Base-by-base conservation (phyloP, 768 basidiomycete species). In the Mycena galericulata region DNA sequence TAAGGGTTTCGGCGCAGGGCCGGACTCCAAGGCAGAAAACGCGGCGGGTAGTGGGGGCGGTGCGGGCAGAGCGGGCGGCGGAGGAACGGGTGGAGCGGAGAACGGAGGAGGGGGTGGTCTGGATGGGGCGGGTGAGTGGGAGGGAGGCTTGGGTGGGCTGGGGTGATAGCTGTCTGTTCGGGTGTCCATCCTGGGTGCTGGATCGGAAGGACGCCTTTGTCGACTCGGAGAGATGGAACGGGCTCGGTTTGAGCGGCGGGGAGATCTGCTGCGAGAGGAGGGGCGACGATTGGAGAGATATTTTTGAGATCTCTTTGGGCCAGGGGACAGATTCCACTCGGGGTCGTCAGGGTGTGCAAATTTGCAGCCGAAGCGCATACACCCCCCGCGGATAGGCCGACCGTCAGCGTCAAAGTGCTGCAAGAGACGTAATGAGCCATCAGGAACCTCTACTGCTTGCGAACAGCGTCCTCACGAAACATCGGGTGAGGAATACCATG, bases 321-420 rank as follows among this genome's bases (percentile, higher is more conserved):
- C 7, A 6, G 46, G 30, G 27, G 60, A 7, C 4, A 65, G 15
- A 5, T 49, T 24, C 79, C 79, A 81, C 32, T 54, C 47, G 11
- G 72, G 69, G 32, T 81, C 75, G 15, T 62, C 49, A 43, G 79
- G 80, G 46, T 81, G 80, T 9, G 73, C 71, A 40, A 75, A 81
- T 0, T 18, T 41, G 54, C 80, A 81, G 10, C 5, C 4, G 0
- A 30, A n/a, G 6, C 54, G 64, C 15, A n/a, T 60, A 36, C 73
- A 78, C 9, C 74, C 67, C 0, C 3, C 12, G 1, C 61, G 24
- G 20, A 63, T 34, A 1, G 68, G 70, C 1, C 22, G 22, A 1
- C 79, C 79, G 34, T 76, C 63, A 12, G 59, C 7, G 24, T 74
- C 50, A 41, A 69, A 78, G 41, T 61, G 59, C 75, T 77, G 32